These are phyloP conservation scores for Aschersonia sp. DNA, from an alignment of 2,329 filamentous ascomycete genomes.

Conservation along the genomic window DNA sequence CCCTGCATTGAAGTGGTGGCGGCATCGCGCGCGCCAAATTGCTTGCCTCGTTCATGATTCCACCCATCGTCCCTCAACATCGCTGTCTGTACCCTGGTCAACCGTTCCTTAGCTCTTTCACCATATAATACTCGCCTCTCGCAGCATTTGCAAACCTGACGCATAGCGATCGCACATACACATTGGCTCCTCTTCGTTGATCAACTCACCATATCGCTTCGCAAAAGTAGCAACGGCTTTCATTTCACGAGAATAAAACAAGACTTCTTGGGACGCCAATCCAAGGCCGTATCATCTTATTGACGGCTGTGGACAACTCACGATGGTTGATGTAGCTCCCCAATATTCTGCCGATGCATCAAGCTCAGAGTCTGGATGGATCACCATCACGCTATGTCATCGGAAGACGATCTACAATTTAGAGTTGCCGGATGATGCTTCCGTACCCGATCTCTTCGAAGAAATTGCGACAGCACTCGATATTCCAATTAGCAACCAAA, in stretches of 20 bases:
- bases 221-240: no score
- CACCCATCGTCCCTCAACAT: no score
- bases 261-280: no score
- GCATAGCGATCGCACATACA: neutral
- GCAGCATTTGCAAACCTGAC: neutral
- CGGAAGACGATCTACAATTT: slow-evolving; percentile 30
- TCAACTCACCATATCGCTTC: neutral
- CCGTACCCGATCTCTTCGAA: slow-evolving; percentile 43
- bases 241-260: no score
- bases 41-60: no score
- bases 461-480: slow-evolving; percentile 40
- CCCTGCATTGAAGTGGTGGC: neutral
- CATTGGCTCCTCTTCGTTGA: neutral
- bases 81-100: no score
- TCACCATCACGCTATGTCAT: slow-evolving; percentile 31
- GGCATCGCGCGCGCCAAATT: no score
- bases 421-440: slow-evolving; percentile 28
- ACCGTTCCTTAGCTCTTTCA: neutral
- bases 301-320: no score
- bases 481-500: slow-evolving; percentile 51
- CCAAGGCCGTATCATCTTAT: no score
- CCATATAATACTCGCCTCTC: neutral
- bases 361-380: slow-evolving; percentile 10
- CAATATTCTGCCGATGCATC: neutral
- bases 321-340: neutral